Conservation (phyloP, 345 rosid species). For the Adansonia digitata region DNA sequence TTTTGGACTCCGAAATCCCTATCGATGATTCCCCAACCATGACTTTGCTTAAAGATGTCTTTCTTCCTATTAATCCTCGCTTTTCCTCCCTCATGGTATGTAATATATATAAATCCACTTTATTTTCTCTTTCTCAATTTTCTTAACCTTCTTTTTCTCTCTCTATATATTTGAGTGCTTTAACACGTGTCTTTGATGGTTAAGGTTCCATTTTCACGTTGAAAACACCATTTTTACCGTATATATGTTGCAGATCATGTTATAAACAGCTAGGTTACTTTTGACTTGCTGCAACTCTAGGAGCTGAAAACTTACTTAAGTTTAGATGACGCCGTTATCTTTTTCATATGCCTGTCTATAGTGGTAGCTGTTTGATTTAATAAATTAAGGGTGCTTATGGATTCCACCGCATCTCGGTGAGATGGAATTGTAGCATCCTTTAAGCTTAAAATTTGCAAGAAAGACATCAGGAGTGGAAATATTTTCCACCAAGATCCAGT, state of each 20-base stretch:
- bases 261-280: too few species aligned
- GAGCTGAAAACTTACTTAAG: too few species aligned
- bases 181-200: neutral
- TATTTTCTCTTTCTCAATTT: neutral
- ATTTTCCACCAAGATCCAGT: too few species aligned
- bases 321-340: too few species aligned
- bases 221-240: neutral
- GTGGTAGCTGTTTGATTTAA: too few species aligned
- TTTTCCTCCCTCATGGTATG: conserved; percentile 36
- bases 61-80: conserved; percentile 32
- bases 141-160: neutral
- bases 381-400: too few species aligned
- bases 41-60: conserved; percentile 11
- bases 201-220: neutral
- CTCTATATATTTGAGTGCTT: neutral
- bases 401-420: too few species aligned
- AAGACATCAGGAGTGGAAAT: too few species aligned
- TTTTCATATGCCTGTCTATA: too few species aligned
- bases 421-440: too few species aligned
- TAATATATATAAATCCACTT: neutral
- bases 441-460: too few species aligned
- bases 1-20: conserved; percentile 24
- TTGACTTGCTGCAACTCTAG: neutral
- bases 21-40: conserved; percentile 20
- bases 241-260: neutral